Percentiles rank a stretch among this genome's conserved stretches.
Conservation (phyloP, 768 basidiomycete genomes). For the Rickenella mellea region DNA sequence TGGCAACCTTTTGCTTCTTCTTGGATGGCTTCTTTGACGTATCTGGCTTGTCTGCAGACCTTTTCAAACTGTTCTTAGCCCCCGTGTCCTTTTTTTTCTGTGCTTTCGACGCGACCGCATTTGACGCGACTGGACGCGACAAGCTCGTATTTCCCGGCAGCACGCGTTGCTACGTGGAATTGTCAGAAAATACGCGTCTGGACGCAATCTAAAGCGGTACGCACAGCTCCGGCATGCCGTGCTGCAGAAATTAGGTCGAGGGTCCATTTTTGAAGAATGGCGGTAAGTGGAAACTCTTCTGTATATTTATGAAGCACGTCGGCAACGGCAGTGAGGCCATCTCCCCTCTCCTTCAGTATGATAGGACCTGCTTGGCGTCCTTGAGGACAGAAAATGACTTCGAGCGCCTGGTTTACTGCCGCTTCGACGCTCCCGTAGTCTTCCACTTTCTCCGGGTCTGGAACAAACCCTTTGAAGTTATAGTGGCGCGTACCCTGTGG, state of each 20-base stretch:
- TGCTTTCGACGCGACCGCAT: too few species aligned
- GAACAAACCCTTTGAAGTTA: background rate
- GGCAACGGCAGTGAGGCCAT: conserved; percentile 3
- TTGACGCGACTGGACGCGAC: too few species aligned
- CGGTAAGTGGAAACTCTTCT: background rate
- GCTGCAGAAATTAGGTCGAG: conserved; percentile 9
- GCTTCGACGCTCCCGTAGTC: background rate
- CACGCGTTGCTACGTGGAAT: too few species aligned
- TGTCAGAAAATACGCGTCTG: too few species aligned
- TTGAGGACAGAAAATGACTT: background rate
- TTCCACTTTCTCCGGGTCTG: background rate
- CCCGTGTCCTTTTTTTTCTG: too few species aligned
- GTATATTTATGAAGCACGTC: conserved; percentile 6
- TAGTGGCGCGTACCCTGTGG: background rate
- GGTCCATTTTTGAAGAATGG: conserved; percentile 12
- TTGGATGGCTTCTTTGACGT: background rate
- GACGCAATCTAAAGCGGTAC: background rate
- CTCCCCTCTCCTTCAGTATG: conserved; percentile 5
- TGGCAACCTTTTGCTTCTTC: conserved; percentile 1
- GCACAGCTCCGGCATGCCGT: conserved; percentile 1
- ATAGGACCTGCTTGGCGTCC: conserved; percentile 1
- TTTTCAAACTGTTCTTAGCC: background rate
- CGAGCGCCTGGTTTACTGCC: conserved; percentile 4
- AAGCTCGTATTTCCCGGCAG: too few species aligned
- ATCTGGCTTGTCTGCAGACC: background rate